phyloP scores from a whole-genome alignment of 2,329 filamentous ascomycete genomes.

The Blastomyces parvus region DNA sequence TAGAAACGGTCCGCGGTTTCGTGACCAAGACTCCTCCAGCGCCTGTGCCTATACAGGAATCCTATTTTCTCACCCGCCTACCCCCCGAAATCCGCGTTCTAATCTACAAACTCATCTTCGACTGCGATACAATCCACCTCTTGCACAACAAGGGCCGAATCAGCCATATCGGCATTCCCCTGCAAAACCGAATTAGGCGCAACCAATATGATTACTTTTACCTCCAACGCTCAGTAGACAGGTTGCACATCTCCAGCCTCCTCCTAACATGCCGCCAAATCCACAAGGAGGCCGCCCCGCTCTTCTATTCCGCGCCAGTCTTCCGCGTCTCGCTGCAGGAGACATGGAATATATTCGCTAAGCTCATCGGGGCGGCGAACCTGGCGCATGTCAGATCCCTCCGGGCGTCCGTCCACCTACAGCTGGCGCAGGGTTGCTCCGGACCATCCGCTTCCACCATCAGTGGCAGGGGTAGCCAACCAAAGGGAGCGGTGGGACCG shows the following conservation, averaged over 20 bases:
- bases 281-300: neutral
- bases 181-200: neutral
- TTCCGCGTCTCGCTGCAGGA: conserved; percentile 5
- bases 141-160: neutral
- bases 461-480: neutral
- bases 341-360: neutral
- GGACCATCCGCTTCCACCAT: neutral
- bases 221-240: neutral
- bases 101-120: conserved; percentile 3
- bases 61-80: neutral
- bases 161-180: conserved; percentile 2
- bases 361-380: conserved; percentile 1
- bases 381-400: conserved; percentile 2
- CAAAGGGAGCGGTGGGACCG: neutral
- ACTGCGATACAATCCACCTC: conserved; percentile 2
- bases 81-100: conserved; percentile 1
- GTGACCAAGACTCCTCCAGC: neutral
- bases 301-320: neutral
- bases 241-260: neutral
- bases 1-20: neutral
- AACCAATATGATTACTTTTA: neutral
- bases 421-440: neutral
- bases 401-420: neutral
- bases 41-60: neutral
- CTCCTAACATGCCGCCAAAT: conserved; percentile 7